Evolutionary conservation across 179 eudicot genomes (phyloP).

Genomic region (Amaranthus tricolor): DNA sequence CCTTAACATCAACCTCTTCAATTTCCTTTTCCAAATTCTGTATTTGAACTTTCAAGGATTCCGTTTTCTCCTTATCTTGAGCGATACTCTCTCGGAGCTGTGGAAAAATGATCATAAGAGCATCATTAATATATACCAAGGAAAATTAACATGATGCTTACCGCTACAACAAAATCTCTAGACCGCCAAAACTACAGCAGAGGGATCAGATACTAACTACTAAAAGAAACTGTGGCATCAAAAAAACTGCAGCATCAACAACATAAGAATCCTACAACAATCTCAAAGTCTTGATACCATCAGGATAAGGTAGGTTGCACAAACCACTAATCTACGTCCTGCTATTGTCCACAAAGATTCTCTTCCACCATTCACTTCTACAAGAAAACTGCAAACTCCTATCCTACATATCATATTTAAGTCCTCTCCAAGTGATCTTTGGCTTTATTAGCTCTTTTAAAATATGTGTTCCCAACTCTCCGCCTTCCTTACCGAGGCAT

Average conservation of each 20-base stretch:
- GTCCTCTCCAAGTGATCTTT: too few species aligned
- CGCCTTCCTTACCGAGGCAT: too few species aligned
- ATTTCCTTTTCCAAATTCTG: constrained; percentile 60
- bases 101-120: constrained; percentile 18
- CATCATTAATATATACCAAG: constrained; percentile 18
- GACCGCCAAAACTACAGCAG: background rate
- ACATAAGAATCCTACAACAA: background rate
- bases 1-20: constrained; percentile 61
- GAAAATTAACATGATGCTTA: constrained; percentile 11
- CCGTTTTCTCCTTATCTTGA: constrained; percentile 83
- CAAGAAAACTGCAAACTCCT: too few species aligned
- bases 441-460: too few species aligned
- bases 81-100: constrained; percentile 91
- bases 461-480: too few species aligned
- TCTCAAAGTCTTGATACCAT: too few species aligned
- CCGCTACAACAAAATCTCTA: background rate
- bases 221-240: background rate
- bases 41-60: constrained; percentile 58
- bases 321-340: too few species aligned
- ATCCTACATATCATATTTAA: too few species aligned
- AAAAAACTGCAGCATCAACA: background rate
- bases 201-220: background rate
- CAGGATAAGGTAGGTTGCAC: too few species aligned
- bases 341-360: too few species aligned
- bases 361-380: too few species aligned